Evolutionary conservation across 1,284 basidiomycete species (phyloP).

Genomic region (Agroathelia rolfsii): DNA sequence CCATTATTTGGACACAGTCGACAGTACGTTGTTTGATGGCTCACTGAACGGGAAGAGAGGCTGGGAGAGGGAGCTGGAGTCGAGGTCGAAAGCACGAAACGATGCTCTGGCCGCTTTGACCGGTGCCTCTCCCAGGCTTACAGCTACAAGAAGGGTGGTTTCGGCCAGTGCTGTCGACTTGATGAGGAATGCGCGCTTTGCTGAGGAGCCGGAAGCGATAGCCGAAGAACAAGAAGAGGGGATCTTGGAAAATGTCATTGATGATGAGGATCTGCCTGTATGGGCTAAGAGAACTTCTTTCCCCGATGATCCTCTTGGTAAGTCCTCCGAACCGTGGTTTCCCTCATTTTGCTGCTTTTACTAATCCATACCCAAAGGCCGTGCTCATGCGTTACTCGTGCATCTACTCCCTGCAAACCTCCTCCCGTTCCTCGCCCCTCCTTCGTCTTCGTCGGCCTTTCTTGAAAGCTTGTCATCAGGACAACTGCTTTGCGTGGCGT

Average conservation of each 20-base stretch:
- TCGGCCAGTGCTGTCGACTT: slow-evolving; percentile 41
- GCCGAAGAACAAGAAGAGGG: slow-evolving; percentile 18
- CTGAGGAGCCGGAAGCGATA: slow-evolving; percentile 52
- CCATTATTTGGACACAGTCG: slow-evolving; percentile 62
- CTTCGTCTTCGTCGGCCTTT: slow-evolving; percentile 31
- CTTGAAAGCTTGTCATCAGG: slow-evolving; percentile 63
- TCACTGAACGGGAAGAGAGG: slow-evolving; percentile 38
- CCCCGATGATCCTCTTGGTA: slow-evolving; percentile 47
- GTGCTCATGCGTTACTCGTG: slow-evolving; percentile 45
- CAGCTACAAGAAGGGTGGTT: no score
- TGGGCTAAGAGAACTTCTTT: slow-evolving; percentile 63
- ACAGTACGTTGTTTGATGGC: slow-evolving; percentile 61
- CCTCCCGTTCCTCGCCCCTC: slow-evolving; percentile 32
- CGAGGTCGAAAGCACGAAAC: slow-evolving; percentile 25
- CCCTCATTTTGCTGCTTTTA: slow-evolving; percentile 6
- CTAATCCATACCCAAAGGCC: slow-evolving; percentile 29
- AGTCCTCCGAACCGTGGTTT: slow-evolving; percentile 14
- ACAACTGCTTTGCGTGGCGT: slow-evolving; percentile 69
- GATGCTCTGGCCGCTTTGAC: slow-evolving; percentile 23
- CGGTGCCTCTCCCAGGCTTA: slow-evolving; percentile 20
- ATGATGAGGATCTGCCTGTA: slow-evolving; percentile 58
- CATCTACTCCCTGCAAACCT: slow-evolving; percentile 36
- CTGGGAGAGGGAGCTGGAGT: slow-evolving; percentile 33
- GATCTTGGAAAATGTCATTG: slow-evolving; percentile 28
- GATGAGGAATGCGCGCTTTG: slow-evolving; percentile 35